Evolutionary conservation across 2,329 filamentous ascomycete genomes (phyloP).

Genomic region (Nothomitra cinnamomea): DNA sequence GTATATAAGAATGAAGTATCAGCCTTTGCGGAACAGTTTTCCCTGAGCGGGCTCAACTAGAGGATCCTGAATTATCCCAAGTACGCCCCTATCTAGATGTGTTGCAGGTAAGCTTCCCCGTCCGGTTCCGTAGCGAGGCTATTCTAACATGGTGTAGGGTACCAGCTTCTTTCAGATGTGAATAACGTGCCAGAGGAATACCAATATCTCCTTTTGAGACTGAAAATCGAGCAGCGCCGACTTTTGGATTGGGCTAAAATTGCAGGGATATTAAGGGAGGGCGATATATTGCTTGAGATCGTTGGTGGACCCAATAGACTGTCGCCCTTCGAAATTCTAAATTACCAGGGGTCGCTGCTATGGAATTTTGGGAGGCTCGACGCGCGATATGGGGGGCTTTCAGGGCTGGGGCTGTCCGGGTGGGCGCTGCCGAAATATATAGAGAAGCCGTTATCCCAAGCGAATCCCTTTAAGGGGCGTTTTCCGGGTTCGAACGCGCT

Average conservation of each 20-base stretch:
- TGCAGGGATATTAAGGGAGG: slow-evolving; percentile 18
- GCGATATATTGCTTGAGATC: slow-evolving; percentile 18
- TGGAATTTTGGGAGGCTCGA: slow-evolving; percentile 18
- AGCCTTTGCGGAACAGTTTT: too few relatives aligned
- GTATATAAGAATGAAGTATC: too few relatives aligned
- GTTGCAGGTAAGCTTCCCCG: neutral
- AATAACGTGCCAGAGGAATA: slow-evolving; percentile 18
- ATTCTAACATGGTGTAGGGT: slow-evolving; percentile 13
- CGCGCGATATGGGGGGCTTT: slow-evolving; percentile 17
- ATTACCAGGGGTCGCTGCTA: slow-evolving; percentile 11
- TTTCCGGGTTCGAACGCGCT: slow-evolving; percentile 5
- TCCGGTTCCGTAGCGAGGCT: neutral
- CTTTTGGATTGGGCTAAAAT: slow-evolving; percentile 22
- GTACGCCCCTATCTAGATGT: slow-evolving; percentile 7
- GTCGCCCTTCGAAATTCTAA: slow-evolving; percentile 19
- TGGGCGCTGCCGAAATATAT: slow-evolving; percentile 11
- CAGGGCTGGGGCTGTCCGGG: slow-evolving; percentile 17
- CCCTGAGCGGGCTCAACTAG: too few relatives aligned
- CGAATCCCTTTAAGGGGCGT: neutral
- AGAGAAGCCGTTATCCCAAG: neutral
- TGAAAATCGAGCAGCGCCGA: slow-evolving; percentile 22
- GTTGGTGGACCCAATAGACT: slow-evolving; percentile 16
- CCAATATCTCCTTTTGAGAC: slow-evolving; percentile 20
- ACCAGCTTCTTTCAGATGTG: slow-evolving; percentile 22
- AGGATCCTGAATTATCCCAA: too few relatives aligned